These are phyloP conservation scores for Eimeria necatrix DNA, from an alignment of 169 alveolate species.

Conservation along the genomic window DNA sequence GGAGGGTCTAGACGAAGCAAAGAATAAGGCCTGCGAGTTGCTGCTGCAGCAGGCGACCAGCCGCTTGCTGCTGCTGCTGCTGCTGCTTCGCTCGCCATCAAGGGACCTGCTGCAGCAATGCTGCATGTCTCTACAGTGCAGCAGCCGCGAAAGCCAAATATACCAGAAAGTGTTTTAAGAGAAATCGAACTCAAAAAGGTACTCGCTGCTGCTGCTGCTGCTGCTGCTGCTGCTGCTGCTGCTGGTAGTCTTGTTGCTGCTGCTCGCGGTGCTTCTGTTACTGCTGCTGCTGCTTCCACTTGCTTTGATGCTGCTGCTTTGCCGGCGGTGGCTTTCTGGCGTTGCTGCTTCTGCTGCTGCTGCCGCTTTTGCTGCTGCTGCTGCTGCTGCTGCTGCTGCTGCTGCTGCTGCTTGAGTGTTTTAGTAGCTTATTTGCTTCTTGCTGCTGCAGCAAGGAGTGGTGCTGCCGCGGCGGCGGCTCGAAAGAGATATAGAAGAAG, in stretches of 20 bases:
- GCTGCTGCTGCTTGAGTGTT: neutral
- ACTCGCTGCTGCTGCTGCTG: no score
- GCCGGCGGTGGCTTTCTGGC: neutral
- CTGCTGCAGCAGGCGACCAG: constrained; percentile 81
- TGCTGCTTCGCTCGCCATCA: constrained; percentile 80
- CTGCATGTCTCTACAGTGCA: constrained; percentile 66
- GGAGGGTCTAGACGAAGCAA: constrained; percentile 94
- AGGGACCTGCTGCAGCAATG: constrained; percentile 76
- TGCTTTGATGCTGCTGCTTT: neutral
- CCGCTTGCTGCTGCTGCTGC: constrained; percentile 46
- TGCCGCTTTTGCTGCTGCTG: neutral
- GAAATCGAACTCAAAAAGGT: constrained; percentile 60
- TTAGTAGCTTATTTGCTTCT: neutral
- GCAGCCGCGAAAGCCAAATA: constrained; percentile 89
- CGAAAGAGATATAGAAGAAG: constrained; percentile 92
- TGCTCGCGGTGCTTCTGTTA: neutral
- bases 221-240: no score
- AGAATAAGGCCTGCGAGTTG: constrained; percentile 91
- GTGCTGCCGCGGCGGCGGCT: constrained; percentile 84
- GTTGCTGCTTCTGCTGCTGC: neutral
- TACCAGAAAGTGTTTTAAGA: constrained; percentile 90
- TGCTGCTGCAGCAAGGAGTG: constrained; percentile 2
- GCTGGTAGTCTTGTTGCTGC: neutral
- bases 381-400: neutral
- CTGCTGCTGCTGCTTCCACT: neutral